Evolutionary conservation across 805 yeast species (phyloP).

Genomic region (Ogataea parapolymorpha): DNA sequence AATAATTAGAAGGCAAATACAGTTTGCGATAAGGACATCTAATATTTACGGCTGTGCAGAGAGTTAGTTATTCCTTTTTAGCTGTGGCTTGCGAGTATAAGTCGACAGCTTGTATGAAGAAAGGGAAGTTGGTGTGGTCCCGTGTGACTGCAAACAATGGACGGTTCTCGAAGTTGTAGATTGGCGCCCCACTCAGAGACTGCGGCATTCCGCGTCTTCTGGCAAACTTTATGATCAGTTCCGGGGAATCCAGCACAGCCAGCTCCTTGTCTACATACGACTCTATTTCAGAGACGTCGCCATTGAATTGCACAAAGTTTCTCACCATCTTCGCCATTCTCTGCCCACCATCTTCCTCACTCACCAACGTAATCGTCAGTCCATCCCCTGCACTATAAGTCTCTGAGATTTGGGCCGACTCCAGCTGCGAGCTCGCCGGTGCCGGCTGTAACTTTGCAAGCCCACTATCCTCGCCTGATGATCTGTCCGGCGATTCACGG

Average conservation of each 20-base stretch:
- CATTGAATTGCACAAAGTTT: conserved; percentile 4
- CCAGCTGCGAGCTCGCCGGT: conserved; percentile 15
- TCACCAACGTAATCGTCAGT: conserved; percentile 14
- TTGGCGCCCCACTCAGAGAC: conserved; percentile 21
- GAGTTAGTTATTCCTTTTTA: conserved; percentile 3
- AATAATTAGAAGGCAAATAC: conserved; percentile 4
- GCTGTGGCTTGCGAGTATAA: conserved; percentile 6
- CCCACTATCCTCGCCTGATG: not conserved
- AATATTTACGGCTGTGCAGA: conserved; percentile 5
- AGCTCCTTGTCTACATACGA: conserved; percentile 15
- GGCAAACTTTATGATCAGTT: conserved; percentile 20
- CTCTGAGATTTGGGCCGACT: conserved; percentile 11
- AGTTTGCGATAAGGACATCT: conserved; percentile 5
- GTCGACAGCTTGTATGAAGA: conserved; percentile 14
- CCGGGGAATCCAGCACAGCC: conserved; percentile 15
- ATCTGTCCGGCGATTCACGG: not conserved
- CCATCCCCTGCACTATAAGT: conserved; percentile 7
- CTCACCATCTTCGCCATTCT: conserved; percentile 4
- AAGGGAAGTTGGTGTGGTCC: conserved; percentile 13
- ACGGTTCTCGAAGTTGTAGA: conserved; percentile 11
- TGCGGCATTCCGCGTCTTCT: conserved; percentile 13
- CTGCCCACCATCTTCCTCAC: conserved; percentile 8
- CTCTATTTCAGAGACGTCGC: conserved; percentile 1
- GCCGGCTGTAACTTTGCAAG: conserved; percentile 14
- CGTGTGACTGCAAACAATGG: conserved; percentile 11